A percentile compares a stretch with the other conserved stretches of the same genome.
phyloP scores from a whole-genome alignment of 345 rosid species.

The Eucalyptus virginea region DNA sequence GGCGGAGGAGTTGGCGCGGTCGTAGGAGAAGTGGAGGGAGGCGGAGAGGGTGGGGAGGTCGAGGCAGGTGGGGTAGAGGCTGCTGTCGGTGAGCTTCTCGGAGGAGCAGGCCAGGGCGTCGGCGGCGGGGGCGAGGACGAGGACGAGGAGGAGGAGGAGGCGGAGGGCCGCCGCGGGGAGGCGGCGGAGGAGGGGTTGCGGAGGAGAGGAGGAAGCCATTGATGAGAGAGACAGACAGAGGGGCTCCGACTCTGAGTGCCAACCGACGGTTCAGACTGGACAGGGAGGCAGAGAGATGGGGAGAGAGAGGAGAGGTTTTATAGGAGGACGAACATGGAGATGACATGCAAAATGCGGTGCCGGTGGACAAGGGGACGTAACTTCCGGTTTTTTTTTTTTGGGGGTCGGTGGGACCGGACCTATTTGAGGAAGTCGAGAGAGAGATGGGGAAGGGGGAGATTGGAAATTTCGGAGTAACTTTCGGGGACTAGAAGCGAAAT shows the following conservation, averaged over 20 bases:
- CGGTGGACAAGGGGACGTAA: not conserved
- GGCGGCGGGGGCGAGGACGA: constrained; percentile 13
- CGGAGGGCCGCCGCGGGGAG: not conserved
- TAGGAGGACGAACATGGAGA: not conserved
- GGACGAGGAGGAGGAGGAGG: not conserved
- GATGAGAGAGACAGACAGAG: not conserved
- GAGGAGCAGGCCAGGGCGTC: constrained; percentile 42
- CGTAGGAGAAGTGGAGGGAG: constrained; percentile 62
- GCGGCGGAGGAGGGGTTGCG: not conserved
- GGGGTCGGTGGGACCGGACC: not conserved
- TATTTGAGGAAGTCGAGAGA: too few species aligned
- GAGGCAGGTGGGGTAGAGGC: constrained; percentile 20
- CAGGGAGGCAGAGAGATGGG: too few species aligned
- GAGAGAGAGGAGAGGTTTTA: not conserved
- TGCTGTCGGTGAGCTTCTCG: constrained; percentile 18
- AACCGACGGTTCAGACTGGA: too few species aligned
- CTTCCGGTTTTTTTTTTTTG: too few species aligned
- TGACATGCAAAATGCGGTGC: not conserved
- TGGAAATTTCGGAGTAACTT: not conserved
- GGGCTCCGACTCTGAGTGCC: not conserved
- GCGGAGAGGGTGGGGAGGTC: constrained; percentile 42
- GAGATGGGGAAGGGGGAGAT: not conserved
- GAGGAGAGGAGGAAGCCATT: not conserved
- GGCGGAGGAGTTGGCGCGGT: constrained; percentile 63
- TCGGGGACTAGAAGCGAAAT: not conserved